Percentiles rank a stretch among this genome's conserved stretches.
phyloP scores from a whole-genome alignment of 2,329 filamentous ascomycete species.

The Hymenotorrendiella dingleyae region DNA sequence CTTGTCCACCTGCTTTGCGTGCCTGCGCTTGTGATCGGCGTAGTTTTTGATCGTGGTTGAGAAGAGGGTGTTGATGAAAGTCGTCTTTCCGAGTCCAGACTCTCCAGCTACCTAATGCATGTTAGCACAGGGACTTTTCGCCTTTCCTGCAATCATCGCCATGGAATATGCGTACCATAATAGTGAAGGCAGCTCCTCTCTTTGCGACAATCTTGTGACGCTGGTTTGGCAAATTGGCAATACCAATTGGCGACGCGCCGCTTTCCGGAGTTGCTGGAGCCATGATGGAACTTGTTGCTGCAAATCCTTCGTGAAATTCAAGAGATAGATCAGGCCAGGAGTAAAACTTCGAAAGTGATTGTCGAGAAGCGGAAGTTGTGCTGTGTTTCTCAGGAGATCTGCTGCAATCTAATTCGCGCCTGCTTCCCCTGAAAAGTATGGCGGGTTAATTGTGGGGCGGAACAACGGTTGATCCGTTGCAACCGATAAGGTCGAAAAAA shows the following conservation, averaged over 20 bases:
- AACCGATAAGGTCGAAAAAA: conserved; percentile 12
- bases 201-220: conserved; percentile 70
- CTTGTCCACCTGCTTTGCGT: conserved; percentile 99
- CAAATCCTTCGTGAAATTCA: background rate
- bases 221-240: conserved; percentile 65
- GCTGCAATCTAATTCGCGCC: conserved; percentile 11
- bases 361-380: conserved; percentile 6
- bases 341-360: conserved; percentile 1
- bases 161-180: conserved; percentile 66
- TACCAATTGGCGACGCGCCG: conserved; percentile 65
- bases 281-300: conserved; percentile 36
- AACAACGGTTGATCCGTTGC: conserved; percentile 9
- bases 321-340: background rate
- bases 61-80: conserved; percentile 99
- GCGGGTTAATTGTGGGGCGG: too few species aligned
- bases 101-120: conserved; percentile 81
- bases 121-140: conserved; percentile 2
- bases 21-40: conserved; percentile 97
- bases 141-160: background rate
- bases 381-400: conserved; percentile 13
- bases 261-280: conserved; percentile 52
- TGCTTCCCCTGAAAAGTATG: conserved; percentile 9
- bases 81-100: conserved; percentile 97
- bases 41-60: conserved; percentile 99
- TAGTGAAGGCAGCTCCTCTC: conserved; percentile 96